Conservation (phyloP, 2,329 filamentous ascomycete genomes). For the Colletotrichum gigasporum region DNA sequence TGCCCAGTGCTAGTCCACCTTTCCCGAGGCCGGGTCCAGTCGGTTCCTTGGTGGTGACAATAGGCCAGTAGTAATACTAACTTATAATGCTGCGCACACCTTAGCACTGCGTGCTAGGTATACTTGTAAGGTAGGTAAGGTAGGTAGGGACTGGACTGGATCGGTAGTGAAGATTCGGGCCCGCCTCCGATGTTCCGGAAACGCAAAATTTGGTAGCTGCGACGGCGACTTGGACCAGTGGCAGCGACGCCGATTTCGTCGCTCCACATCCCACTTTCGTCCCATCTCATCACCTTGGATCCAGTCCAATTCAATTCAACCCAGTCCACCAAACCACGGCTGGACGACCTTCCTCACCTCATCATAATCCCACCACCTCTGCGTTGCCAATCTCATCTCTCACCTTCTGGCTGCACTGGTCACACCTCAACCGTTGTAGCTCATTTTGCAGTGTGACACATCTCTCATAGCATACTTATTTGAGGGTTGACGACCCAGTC, state of each 20-base stretch:
- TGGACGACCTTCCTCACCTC: constrained; percentile 3
- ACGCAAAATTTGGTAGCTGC: constrained; percentile 26
- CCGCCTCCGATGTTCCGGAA: constrained; percentile 30
- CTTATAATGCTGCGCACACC: too few relatives aligned
- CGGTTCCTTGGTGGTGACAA: too few relatives aligned
- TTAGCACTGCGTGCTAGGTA: too few relatives aligned
- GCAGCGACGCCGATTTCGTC: constrained; percentile 32
- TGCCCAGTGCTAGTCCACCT: too few relatives aligned
- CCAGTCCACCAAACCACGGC: constrained; percentile 6
- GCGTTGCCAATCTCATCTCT: background rate
- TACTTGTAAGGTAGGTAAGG: too few relatives aligned
- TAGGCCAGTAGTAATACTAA: too few relatives aligned
- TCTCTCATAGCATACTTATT: background rate
- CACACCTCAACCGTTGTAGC: background rate
- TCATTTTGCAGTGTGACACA: background rate
- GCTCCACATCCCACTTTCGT: constrained; percentile 31
- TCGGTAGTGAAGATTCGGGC: constrained; percentile 20
- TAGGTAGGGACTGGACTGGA: too few relatives aligned
- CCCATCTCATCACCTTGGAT: constrained; percentile 19
- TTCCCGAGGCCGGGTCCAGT: too few relatives aligned
- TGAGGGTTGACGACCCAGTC: constrained; percentile 20
- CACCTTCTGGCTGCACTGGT: background rate
- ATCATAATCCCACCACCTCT: constrained; percentile 9
- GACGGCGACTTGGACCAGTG: constrained; percentile 20
- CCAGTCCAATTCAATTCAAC: constrained; percentile 14